Evolutionary conservation across 148 eudicot genomes (phyloP), one percentile per base, ranked within the genome.

Genomic region (Chenopodium suecicum): DNA sequence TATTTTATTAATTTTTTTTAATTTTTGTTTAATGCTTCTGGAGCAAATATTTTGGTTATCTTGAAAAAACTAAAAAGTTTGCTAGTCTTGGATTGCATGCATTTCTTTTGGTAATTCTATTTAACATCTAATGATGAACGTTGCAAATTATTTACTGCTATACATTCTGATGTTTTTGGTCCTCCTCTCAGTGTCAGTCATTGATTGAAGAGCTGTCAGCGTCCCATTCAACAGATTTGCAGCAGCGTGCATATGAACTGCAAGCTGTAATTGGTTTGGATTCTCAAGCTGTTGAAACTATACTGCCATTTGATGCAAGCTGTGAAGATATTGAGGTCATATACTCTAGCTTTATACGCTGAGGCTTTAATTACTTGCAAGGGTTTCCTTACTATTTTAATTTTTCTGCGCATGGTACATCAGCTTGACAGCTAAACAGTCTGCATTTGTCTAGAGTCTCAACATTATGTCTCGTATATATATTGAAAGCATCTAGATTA

Each of bases 211-310:
- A 94, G 46, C 80, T 92, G 76, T 92, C 88, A 77, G 99, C 98
- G 77, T 96, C 98, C 65, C 91, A 92, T 85, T 96, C 99, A 79
- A 92, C 99, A 78, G 99, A 96, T 90, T 84, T 96, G 81, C 99
- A 96, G 89, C 99, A 96, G 87, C 98, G 99, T 76, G 95, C 98
- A 73, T 96, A 96, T 89, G 99, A 96, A 85, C 92, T 94, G 78
- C 97, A 92, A 87, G 90, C 95, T 80, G 86, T 94, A 73, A 54
- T 89, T 65, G 77, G 89, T 76, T 83, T 96, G 78, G 95, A 96
- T 89, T 81, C 90, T 80, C 90, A 83, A 77, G 85, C 90, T 75
- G 82, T 89, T 85, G 95, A 85, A 83, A 90, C 84, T 81, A 83
- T 94, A 81, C 87, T 96, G 88, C 99, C 99, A 48, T 83, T 87